phyloP scores from a whole-genome alignment of 371 early-diverging fungal genomes.

The Rhizopus microsporus region DNA sequence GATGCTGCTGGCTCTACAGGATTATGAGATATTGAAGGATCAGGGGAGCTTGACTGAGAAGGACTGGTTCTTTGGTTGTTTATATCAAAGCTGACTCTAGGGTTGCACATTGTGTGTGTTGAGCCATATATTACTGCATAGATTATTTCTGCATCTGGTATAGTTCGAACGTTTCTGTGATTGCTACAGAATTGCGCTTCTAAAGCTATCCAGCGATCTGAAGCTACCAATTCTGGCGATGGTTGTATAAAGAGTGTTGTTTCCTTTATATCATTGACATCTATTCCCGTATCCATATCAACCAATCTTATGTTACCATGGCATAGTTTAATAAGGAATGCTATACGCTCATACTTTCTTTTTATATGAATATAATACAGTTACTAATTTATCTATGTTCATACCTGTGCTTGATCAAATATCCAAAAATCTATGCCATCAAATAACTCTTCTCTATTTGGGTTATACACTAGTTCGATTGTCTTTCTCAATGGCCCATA shows the following conservation, averaged over 20 bases:
- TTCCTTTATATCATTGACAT: background rate
- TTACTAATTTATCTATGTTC: background rate
- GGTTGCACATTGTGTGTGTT: slow-evolving; percentile 9
- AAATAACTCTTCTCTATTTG: slow-evolving; percentile 5
- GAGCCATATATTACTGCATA: slow-evolving; percentile 6
- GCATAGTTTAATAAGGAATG: background rate
- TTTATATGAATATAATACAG: background rate
- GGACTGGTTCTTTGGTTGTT: background rate
- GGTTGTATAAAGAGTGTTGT: background rate
- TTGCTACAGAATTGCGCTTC: slow-evolving; percentile 1
- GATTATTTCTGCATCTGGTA: slow-evolving; percentile 2
- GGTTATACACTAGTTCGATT: slow-evolving; percentile 1
- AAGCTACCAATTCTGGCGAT: background rate
- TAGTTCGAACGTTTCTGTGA: background rate
- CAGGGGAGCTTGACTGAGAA: background rate
- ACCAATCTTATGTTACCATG: background rate
- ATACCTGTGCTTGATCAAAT: slow-evolving; percentile 8
- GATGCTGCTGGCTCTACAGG: no score
- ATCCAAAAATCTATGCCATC: slow-evolving; percentile 9
- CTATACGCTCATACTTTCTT: background rate
- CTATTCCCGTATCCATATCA: background rate
- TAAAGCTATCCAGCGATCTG: slow-evolving; percentile 1
- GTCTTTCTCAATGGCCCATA: background rate
- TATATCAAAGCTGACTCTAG: background rate
- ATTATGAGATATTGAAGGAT: no score